Base-by-base conservation (phyloP, 2,329 filamentous ascomycete species). In the Parastagonospora nodorum region DNA sequence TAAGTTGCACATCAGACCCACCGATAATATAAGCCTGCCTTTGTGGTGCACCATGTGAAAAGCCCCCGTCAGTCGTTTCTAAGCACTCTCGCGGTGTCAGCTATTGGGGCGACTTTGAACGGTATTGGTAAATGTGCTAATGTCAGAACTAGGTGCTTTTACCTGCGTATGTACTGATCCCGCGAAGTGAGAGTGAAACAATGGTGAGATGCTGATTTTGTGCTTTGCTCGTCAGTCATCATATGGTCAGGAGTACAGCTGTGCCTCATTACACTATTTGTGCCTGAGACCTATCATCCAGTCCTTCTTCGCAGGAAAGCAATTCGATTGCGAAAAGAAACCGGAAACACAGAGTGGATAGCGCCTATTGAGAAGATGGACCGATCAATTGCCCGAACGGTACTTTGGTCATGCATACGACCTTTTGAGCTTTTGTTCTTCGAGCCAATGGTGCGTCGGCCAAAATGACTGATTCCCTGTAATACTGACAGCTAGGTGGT, bases 271-370 rank as follows among this genome's bases (percentile, higher is more conserved):
- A 68, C 86, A 30, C 68, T 90, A 30, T 78, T 92, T 37, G 90
- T 96, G 2, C 92, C 92, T 5, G 92, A 97, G 76, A 97, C 92
- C 1, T 96, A 94, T 71, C 89, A 81, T 55, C 82, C 82, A 16
- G 82, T 92, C 12, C 76, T 94, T 41, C 78, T 96, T 36, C 83
- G 86, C 45, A 80, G 82, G 38, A 95, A 94, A 70, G 92, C 92
- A 2, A 78, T 79, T 46, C 79, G 78, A 48, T 71, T 92, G 29
- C 86, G 92, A 46, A 82, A 85, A 67, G 84, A 88, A 52, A 96
- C 90, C 0, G 88, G 88, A n/a, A 87, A 96, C 61, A 80, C 86
- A 30, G 79, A 86, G 54, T 96, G 87, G 82, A 81, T 82, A 53
- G 89, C 92, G 7, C 87, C 90, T 1, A 88, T 90, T 58, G 92